A percentile compares a stretch with the other conserved stretches of the same genome.
Evolutionary conservation across 371 early-diverging fungal species (phyloP).

Genomic region (Rhizopus arrhizus): DNA sequence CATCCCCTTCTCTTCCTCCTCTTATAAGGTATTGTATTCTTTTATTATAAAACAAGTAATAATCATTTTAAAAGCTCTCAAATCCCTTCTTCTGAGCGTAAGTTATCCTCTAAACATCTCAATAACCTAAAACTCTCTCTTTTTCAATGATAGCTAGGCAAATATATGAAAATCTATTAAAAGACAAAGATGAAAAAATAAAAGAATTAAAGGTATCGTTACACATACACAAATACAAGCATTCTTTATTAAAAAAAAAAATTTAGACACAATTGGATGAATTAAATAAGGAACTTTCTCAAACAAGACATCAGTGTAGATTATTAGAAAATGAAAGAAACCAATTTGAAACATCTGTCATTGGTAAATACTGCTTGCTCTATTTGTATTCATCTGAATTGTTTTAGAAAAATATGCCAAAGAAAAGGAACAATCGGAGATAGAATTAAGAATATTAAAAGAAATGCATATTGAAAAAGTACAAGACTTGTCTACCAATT

Average conservation of each 20-base stretch:
- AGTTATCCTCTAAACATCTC: not conserved
- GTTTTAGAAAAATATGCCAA: conserved; percentile 36
- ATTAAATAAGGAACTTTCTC: conserved; percentile 19
- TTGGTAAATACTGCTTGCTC: conserved; percentile 19
- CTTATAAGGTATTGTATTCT: conserved; percentile 15
- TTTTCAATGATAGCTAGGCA: conserved; percentile 2
- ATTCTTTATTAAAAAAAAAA: not conserved
- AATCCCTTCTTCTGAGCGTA: conserved; percentile 21
- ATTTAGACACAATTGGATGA: conserved; percentile 16
- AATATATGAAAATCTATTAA: conserved; percentile 13
- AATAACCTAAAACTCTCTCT: too few species aligned
- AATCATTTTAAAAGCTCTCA: conserved; percentile 11
- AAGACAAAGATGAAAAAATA: conserved; percentile 28
- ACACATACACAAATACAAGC: not conserved
- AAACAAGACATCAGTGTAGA: conserved; percentile 32
- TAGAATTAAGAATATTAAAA: conserved; percentile 38
- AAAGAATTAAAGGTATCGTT: conserved; percentile 13
- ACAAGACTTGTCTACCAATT: conserved; percentile 29
- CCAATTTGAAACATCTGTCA: conserved; percentile 33
- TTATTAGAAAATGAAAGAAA: conserved; percentile 42
- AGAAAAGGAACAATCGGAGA: conserved; percentile 30
- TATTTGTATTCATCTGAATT: not conserved
- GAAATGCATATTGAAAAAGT: conserved; percentile 40
- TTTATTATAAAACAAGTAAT: conserved; percentile 1
- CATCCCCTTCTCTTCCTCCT: conserved; percentile 1